Evolutionary conservation across 768 basidiomycete species (phyloP), one percentile per base, ranked within the genome.

Genomic region (Lactarius deliciosus): DNA sequence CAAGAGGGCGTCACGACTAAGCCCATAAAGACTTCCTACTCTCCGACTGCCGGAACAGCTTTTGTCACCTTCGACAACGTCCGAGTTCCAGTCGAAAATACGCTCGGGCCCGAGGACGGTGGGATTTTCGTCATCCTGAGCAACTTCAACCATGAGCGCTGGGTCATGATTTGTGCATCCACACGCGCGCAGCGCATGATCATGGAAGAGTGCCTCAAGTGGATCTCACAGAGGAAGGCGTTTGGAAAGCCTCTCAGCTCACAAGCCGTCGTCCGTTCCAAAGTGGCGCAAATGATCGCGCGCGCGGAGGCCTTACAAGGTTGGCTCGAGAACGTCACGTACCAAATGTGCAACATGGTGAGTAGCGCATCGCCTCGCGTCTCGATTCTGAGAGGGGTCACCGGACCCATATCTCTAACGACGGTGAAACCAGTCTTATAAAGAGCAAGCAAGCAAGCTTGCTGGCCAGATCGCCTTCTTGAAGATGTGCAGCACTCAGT

Each of bases 131-230:
- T 87, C 47, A 83, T 85, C 69, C 75, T 84, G 41, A 87, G 89
- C 71, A 97, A 96, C 79, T 96, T 96, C 80, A 96, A 96, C 75
- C 94, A 96, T 76, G 94, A 95, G 74, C 88, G 91, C 66, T 95
- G 91, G 92, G 91, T 94, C 25, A 94, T 95, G 90, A 87, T 86
- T 75, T 91, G 90, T 72, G 79, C 83, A 38, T 85, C 84, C 50
- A 86, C 86, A 28, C 80, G 83, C 38, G 75, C 81, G 38, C 91
- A 93, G 70, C 85, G 94, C 32, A 66, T 79, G 55, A 79, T 85
- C 74, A 83, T 92, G 45, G 94, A 95, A 71, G 93, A 94, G 78
- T 94, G 91, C 74, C 74, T 95, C 72, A 88, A 91, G 87, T 87
- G 57, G 69, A 80, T 87, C 3, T 83, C 84, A 56, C 93, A 97